A percentile compares a stretch with the other conserved stretches of the same genome.
These are phyloP conservation scores for Globisporangium paddicum DNA, from an alignment of 352 stramenopile species.

Conservation along the genomic window DNA sequence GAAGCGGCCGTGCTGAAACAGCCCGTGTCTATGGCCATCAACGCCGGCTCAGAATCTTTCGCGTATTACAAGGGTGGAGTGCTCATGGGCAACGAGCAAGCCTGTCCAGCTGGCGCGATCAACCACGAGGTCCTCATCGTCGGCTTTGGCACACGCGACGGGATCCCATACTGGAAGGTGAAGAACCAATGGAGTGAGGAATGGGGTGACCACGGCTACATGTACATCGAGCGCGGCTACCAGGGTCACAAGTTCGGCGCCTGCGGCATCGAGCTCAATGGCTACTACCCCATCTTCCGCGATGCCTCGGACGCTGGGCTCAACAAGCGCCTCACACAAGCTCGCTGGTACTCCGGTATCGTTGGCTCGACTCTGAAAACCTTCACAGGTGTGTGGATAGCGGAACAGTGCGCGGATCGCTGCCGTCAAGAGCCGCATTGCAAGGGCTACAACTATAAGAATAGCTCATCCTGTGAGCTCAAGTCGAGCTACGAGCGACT, in stretches of 20 bases:
- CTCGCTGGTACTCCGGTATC: too few relatives aligned
- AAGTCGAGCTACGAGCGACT: too few relatives aligned
- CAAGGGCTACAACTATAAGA: conserved; percentile 1
- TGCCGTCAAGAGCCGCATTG: neutral
- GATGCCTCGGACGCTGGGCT: neutral
- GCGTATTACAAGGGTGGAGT: neutral
- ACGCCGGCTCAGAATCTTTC: neutral
- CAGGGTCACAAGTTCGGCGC: neutral
- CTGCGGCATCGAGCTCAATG: neutral
- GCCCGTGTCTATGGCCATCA: neutral
- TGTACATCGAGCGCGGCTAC: conserved; percentile 19
- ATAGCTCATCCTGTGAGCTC: too few relatives aligned
- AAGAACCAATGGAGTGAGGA: conserved; percentile 36
- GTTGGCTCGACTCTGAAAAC: neutral
- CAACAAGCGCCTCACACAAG: neutral
- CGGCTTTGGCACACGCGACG: conserved; percentile 22
- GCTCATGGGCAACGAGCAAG: neutral
- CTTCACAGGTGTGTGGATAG: too few relatives aligned
- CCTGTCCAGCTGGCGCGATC: neutral
- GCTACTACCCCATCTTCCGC: neutral
- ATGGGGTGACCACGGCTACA: conserved; percentile 36
- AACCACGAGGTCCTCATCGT: conserved; percentile 19
- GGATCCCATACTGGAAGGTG: conserved; percentile 25
- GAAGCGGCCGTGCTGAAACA: neutral
- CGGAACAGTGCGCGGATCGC: neutral